Percentiles rank a stretch among this genome's conserved stretches.
Evolutionary conservation across 176 grass and related monocot genomes (phyloP).

Genomic region (Aegilops umbellulata): DNA sequence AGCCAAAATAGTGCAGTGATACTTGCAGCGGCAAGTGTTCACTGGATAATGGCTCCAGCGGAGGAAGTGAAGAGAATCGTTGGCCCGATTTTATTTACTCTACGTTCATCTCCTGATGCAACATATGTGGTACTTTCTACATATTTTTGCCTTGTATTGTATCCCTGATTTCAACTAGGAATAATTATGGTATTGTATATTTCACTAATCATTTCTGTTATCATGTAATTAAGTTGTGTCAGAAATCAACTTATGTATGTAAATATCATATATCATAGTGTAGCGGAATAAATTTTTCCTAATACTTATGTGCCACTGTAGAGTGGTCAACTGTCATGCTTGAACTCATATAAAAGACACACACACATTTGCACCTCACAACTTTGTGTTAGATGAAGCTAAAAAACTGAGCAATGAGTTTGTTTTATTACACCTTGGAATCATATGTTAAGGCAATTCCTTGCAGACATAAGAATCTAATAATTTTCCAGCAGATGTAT

Average conservation of each 20-base stretch:
- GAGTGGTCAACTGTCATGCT: background rate
- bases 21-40: constrained; percentile 84
- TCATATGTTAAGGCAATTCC: background rate
- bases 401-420: background rate
- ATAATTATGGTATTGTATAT: background rate
- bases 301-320: background rate
- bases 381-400: background rate
- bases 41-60: constrained; percentile 81
- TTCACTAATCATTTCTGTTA: background rate
- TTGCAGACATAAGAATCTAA: constrained; percentile 5
- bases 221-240: background rate
- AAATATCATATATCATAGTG: background rate
- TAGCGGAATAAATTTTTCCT: background rate
- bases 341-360: background rate
- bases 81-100: constrained; percentile 74
- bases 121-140: constrained; percentile 76
- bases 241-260: background rate
- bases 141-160: background rate
- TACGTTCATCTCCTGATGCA: constrained; percentile 68
- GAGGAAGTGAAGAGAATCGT: constrained; percentile 60
- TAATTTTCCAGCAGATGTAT: background rate
- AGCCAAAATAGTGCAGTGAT: constrained; percentile 88
- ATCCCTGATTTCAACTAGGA: background rate
- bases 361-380: background rate
- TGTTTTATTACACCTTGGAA: background rate